Percentiles rank a stretch among this genome's conserved stretches.
Conservation (phyloP, 768 basidiomycete species). For the Suillus tomentosus region DNA sequence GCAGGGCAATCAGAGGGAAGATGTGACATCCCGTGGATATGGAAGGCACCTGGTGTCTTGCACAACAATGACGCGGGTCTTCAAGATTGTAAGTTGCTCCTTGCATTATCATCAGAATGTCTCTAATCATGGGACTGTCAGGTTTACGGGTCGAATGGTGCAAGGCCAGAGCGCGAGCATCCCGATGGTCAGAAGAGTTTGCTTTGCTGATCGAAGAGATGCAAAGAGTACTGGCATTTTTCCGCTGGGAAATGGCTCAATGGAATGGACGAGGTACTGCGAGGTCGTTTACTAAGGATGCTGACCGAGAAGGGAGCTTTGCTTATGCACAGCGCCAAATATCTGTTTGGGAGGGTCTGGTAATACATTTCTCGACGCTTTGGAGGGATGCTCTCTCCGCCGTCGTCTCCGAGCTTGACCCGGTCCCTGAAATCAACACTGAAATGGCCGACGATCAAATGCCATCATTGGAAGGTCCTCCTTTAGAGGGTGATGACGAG, state of each 20-base stretch:
- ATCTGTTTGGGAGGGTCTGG: background rate
- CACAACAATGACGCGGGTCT: background rate
- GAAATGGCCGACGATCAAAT: background rate
- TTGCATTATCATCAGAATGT: background rate
- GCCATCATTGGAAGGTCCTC: no score
- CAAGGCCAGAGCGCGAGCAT: constrained; percentile 11
- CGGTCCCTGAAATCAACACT: background rate
- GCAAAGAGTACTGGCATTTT: constrained; percentile 12
- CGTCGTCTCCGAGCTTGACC: background rate
- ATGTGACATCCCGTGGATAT: background rate
- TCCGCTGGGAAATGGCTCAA: background rate
- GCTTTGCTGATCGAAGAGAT: constrained; percentile 14
- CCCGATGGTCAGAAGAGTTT: constrained; percentile 14
- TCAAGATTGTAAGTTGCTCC: constrained; percentile 1
- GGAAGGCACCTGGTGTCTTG: background rate
- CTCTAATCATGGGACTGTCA: background rate
- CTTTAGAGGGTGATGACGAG: no score
- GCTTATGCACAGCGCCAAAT: background rate
- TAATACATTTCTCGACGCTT: background rate
- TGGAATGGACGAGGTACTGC: background rate
- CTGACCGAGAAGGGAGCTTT: background rate
- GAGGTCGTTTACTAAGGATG: background rate
- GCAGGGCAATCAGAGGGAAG: no score
- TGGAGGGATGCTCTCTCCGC: background rate
- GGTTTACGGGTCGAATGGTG: constrained; percentile 1